Conservation (phyloP, 257 asterid species). For the Ilex asprella region DNA sequence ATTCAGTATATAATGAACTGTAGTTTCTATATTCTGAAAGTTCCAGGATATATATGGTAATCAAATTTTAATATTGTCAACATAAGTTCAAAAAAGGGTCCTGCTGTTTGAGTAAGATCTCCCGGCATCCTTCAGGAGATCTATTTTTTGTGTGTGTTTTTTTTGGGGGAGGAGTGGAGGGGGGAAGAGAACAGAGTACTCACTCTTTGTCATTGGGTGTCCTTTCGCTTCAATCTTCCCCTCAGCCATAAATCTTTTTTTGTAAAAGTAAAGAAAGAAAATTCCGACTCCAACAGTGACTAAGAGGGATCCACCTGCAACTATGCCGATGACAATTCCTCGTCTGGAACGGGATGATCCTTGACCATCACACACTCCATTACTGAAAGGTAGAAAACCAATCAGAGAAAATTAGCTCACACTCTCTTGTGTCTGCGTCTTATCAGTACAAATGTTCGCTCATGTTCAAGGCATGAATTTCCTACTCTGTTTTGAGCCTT, state of each 20-base stretch:
- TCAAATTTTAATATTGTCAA: no score
- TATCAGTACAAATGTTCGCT: not conserved
- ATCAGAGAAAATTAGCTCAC: constrained; percentile 13
- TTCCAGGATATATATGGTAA: not conserved
- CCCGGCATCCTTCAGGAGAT: not conserved
- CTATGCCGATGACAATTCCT: constrained; percentile 37
- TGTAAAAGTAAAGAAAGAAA: constrained; percentile 32
- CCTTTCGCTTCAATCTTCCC: constrained; percentile 32
- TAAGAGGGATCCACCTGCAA: constrained; percentile 43
- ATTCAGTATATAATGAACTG: not conserved
- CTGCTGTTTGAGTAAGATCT: no score
- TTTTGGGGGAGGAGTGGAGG: not conserved
- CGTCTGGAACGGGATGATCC: constrained; percentile 26
- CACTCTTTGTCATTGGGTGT: constrained; percentile 62
- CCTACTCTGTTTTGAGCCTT: constrained; percentile 57
- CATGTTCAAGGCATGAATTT: constrained; percentile 13
- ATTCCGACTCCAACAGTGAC: constrained; percentile 24
- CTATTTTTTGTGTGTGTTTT: not conserved
- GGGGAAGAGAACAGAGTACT: constrained; percentile 13
- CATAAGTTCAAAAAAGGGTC: no score
- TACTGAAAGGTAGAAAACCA: constrained; percentile 26
- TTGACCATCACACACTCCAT: constrained; percentile 33
- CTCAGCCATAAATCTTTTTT: constrained; percentile 23
- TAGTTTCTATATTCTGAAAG: not conserved
- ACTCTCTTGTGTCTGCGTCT: not conserved